These are phyloP conservation scores for Ganoderma resinaceum DNA, from an alignment of 1,284 basidiomycete genomes.

Conservation along the genomic window DNA sequence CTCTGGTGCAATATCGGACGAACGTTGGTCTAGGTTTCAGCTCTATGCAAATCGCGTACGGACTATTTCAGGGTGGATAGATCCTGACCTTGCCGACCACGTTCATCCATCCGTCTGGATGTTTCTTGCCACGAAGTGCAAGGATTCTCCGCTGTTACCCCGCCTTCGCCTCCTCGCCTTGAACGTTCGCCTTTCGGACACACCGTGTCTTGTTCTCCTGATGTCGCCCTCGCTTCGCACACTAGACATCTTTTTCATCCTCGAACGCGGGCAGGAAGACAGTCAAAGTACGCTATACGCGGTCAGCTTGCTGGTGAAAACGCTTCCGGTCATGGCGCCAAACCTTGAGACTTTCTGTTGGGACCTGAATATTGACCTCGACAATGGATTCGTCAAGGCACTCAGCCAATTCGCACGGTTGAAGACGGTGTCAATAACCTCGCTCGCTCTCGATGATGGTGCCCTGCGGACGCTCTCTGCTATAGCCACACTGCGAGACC, in stretches of 20 bases:
- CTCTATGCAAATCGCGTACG: background rate
- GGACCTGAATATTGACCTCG: background rate
- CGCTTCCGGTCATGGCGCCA: background rate
- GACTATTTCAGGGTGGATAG: background rate
- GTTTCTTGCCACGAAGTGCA: background rate
- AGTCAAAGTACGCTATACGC: background rate
- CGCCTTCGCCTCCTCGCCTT: background rate
- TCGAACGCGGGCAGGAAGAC: background rate
- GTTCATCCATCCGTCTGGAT: background rate
- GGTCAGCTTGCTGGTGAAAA: background rate
- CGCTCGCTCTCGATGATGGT: background rate
- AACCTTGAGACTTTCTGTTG: background rate
- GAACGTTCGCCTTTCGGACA: background rate
- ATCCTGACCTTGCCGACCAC: background rate
- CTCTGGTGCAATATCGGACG: background rate
- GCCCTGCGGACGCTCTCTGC: background rate
- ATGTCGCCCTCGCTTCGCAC: background rate
- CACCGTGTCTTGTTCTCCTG: background rate
- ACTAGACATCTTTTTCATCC: background rate
- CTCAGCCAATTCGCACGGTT: background rate
- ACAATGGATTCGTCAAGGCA: background rate
- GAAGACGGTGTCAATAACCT: background rate
- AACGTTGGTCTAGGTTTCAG: background rate
- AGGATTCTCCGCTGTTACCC: background rate
- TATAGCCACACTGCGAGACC: background rate